Evolutionary conservation across 2,329 filamentous ascomycete species (phyloP).

Genomic region (Nothopassalora personata): DNA sequence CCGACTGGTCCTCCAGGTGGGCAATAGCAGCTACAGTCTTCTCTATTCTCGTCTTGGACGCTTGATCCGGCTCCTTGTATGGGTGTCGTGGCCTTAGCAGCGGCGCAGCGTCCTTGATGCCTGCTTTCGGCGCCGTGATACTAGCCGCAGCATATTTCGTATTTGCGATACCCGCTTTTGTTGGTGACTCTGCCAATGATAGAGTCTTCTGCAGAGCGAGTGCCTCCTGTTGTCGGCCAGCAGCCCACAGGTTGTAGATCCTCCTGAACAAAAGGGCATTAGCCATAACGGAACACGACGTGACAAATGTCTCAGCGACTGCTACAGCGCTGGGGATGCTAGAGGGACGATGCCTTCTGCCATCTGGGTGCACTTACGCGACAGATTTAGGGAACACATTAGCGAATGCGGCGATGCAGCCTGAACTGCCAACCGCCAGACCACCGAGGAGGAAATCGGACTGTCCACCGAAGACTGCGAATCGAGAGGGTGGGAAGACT

Average conservation of each 20-base stretch:
- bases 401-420: slow-evolving; percentile 49
- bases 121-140: slow-evolving; percentile 52
- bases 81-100: slow-evolving; percentile 54
- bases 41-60: slow-evolving; percentile 37
- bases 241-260: slow-evolving; percentile 58
- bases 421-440: slow-evolving; percentile 44
- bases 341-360: no score
- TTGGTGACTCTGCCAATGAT: slow-evolving; percentile 60
- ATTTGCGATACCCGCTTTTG: slow-evolving; percentile 61
- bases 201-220: slow-evolving; percentile 56
- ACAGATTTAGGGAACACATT: slow-evolving; percentile 54
- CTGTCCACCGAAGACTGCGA: slow-evolving; percentile 63
- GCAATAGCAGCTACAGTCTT: slow-evolving; percentile 34
- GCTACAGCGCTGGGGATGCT: no score
- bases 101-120: slow-evolving; percentile 52
- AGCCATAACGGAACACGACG: no score
- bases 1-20: not conserved
- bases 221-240: slow-evolving; percentile 55
- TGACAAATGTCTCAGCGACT: no score
- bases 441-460: slow-evolving; percentile 59
- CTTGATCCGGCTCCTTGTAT: slow-evolving; percentile 47
- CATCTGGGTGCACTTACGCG: slow-evolving; percentile 23
- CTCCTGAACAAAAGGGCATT: slow-evolving; percentile 14
- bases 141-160: slow-evolving; percentile 64
- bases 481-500: slow-evolving; percentile 49